Evolutionary conservation across 2,329 filamentous ascomycete species (phyloP), one percentile per base, ranked within the genome.

Genomic region (Claviceps maximensis): DNA sequence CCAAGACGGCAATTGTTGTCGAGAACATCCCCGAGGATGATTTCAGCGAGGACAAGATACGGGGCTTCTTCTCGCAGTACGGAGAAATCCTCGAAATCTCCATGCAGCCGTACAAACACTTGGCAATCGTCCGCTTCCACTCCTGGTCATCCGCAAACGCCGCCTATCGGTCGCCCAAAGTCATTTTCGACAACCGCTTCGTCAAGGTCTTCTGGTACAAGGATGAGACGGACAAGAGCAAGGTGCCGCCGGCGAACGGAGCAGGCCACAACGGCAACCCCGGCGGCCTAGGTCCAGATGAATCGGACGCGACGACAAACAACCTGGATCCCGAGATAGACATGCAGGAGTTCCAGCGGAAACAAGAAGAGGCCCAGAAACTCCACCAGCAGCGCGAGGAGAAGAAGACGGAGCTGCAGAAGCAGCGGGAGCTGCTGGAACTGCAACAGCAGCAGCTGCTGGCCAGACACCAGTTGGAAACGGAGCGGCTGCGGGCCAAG

Each of bases 201-300:
- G 87, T 93, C 49, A 90, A 89, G 61, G 84, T 91, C 0, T 89
- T 84, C 61, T 91, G 87, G 87, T 77, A 81, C 62, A 84, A 80
- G 59, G 75, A 78, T 6, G 74, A 76, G 27, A 67, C 69, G 17
- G 69, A 74, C 19, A 67, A 69, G n/a, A 69, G 74, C 23, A 50
- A 47, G 4, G 15, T 59, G 44, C 62, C 41, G 21, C 4, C 67
- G 13, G 62, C 65, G 2, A 68, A 66, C 47, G 65, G 63, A 51
- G 55, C 58, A 0, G 47, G 51, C 7, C 19, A 50, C 29, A 29
- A 49, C 42, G 23, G 1, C 57, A 15, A 41, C 17, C 40, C 15
- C 56, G 1, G 33, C 33, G 59, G 58, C 23, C 54, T 54, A n/a
- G 60, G 46, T 36, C 40, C 25, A 47, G 62, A 53, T 44, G 55